Base-by-base conservation (phyloP, 202 grass and related monocot genomes). In the Musa balbisiana region DNA sequence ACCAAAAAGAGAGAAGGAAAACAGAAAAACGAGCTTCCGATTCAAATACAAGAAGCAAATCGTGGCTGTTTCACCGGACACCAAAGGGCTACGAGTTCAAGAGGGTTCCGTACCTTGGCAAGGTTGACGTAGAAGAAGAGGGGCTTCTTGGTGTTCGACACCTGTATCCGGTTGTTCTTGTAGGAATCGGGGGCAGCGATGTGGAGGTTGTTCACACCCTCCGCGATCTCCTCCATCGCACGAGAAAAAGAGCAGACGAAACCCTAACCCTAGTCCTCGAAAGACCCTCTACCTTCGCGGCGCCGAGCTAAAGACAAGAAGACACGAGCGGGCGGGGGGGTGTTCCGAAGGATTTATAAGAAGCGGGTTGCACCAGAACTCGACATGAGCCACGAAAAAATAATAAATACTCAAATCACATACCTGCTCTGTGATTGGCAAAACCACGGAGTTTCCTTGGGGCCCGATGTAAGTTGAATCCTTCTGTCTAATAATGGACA, bases 41-140 rank as follows among this genome's bases (percentile, higher is more conserved):
- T 43, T 43, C 4, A 43, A 43, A 43, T 43, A 43, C 33, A 43
- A 43, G n/a, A 17, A 9, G 55, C 11, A 73, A 55, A 68, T 6
- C 12, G 23, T 12, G 1, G 27, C 12, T 26, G 22, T 15, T 43
- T 11, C 13, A 43, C 14, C 24, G 11, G 5, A 43, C 1, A 68
- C 11, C 25, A 43, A 25, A 43, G 15, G 24, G 33, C 2, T 1
- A 29, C 13, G 11, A 15, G 27, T 33, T 33, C 24, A 15, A 17
- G 11, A 0, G 65, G 23, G 17, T 21, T 19, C 3, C 14, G 13
- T 60, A 55, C 71, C 71, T 73, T 73, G 71, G 71, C 71, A 14
- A 73, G 71, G 52, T 73, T 73, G 71, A 73, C 71, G 71, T 73
- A 73, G 52, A 73, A 73, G 71, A 73, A 73, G 71, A 73, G 71